Base-by-base conservation (phyloP, 2,329 filamentous ascomycete genomes). In the Apiospora sp. region DNA sequence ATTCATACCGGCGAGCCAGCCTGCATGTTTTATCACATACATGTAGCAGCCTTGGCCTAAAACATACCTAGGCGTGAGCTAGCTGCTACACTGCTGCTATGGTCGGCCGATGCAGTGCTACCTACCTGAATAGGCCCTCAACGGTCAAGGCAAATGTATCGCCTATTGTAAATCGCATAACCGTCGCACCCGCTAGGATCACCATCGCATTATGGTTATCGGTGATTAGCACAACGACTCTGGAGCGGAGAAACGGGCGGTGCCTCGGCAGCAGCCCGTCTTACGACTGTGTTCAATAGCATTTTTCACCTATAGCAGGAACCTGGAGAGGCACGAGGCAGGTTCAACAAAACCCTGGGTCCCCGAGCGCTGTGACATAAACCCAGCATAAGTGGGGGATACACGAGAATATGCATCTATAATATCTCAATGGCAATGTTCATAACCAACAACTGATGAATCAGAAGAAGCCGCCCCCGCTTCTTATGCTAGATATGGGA, bases 151-250 rank as follows among this genome's bases (percentile, higher is more conserved):
- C 27, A 30, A 49, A 10, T 24, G 16, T 34, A 58, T n/a, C 30
- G 54, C 16, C 54, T 19, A 22, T 34, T 58, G 34, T 58, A 3
- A 8, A 37, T 37, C 54, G 16, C 54, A 37, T 37, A 37, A 34
- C 54, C 54, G 51, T 58, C 34, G 14, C 27, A 58, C 51, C 27
- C 27, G 16, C 27, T 58, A 58, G 51, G 27, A 34, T 58, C 27
- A 19, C 51, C 51, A n/a, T 61, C 54, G 54, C 30, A 37, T 61
- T 37, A 58, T 58, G 54, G 30, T 37, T 22, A 61, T 61, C 54
- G 54, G 30, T 37, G 54, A 37, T 61, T 61, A 16, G 54, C 30
- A 34, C 27, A 61, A 37, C 54, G 30, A 22, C 16, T 22, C 14
- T 30, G 51, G 51, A 30, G 30, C 51, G 19, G 14, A 22, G 37